Base-by-base conservation (phyloP, 768 basidiomycete species). In the Lentinus tigrinus region DNA sequence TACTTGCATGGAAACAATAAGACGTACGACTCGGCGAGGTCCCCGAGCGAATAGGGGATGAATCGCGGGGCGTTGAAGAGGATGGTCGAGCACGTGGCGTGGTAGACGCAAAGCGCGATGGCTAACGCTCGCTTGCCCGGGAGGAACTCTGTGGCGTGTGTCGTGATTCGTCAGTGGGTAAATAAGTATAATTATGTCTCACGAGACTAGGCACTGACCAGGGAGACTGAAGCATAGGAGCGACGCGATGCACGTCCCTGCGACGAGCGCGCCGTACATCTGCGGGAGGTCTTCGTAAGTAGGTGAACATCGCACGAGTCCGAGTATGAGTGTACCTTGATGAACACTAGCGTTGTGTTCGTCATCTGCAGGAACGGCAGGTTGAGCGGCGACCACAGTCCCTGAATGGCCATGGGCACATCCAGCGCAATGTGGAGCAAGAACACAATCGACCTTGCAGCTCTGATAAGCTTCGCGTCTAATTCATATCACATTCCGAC, bases 101-200 rank as follows among this genome's bases (percentile, higher is more conserved):
- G 91, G 70, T 93, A 94, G 14, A 92, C 65, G 60, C 87, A 85
- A 2, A 94, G 80, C 10, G 78, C 84, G 27, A 94, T 85, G 2
- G 88, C 92, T 9, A 93, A 71, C 0, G 89, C 92, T 16, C 92
- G 84, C 75, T 94, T 94, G 11, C 91, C 91, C 0, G 91, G 92
- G 3, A 93, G 74, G 71, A 89, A 92, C 64, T 93, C 91, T 90
- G 60, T 19, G 13, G 43, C 8, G 5, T 38, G 36, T 47, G 31
- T 11, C 16, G 4, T 24, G 8, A 11, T 11, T 39, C 21, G 14
- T 24, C 31, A 23, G 21, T 5, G 27, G 26, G 9, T 16, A 34
- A 3, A n/a, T 16, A 37, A 24, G 42, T 34, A 14, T 26, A 10
- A 24, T 16, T 17, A 4, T 7, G 27, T 31, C 7, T 31, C 11